Evolutionary conservation across 306 rosid genomes (phyloP), one percentile per base, ranked within the genome.

Genomic region (Mimosa pudica): DNA sequence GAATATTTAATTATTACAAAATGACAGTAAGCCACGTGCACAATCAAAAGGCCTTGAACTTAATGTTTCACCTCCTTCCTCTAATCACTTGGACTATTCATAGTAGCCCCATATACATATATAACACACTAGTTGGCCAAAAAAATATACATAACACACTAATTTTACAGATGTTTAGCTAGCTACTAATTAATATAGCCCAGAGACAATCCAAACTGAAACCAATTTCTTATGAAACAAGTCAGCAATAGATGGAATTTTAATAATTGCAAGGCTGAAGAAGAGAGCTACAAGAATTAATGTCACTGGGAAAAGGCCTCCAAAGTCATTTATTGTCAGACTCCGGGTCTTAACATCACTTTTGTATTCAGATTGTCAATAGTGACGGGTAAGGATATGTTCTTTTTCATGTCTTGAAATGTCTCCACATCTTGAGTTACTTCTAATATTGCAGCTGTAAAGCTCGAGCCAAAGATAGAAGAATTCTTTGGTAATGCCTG

Each of bases 371-470:
- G 66, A 60, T 18, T 20, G 33, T 57, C 63, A 57, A 20, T 8
- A 33, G 33, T 18, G 33, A 20, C 0, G 6, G 66, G 65, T 24
- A 60, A 60, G 35, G 16, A 10, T 8, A 8, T 20, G 0, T 3
- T 62, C 41, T 30, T 62, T 41, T 24, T 32, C 41, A 84, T 45
- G 4, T 6, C 32, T n/a, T 18, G 17, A 77, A 87, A 71, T 8
- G 17, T 54, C 0, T 0, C 5, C 42, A 71, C 66, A 17, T 85
- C 67, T 80, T 84, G 69, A 24, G 84, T 84, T 7, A 84, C 79
- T 3, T 82, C 79, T 75, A 84, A 73, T 42, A 84, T 87, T 82
- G 86, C 90, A 49, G 74, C 65, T 6, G 90, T 84, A 38, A 87
- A 41, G 55, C 64, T 32, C 14, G 84, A 66, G 2, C 81, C 86